Evolutionary conservation across 257 asterid species (phyloP).

Genomic region (Solanum infundibuliforme): DNA sequence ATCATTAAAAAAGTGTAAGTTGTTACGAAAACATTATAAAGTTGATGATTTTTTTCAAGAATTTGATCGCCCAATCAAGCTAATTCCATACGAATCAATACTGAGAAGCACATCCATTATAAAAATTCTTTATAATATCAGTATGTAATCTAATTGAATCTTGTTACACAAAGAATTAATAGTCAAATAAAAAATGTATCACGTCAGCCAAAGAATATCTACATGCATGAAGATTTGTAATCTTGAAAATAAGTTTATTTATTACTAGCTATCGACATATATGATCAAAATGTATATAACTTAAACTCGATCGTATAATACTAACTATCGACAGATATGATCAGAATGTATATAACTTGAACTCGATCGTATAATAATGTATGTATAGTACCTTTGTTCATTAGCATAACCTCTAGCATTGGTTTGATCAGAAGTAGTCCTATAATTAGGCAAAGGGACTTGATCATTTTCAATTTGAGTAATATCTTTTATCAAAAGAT

Average conservation of each 20-base stretch:
- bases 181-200: not conserved
- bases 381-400: slow-evolving; percentile 17
- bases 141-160: not conserved
- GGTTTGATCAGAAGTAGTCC: slow-evolving; percentile 1
- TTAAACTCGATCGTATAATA: too few relatives aligned
- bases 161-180: not conserved
- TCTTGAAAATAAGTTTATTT: not conserved
- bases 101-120: not conserved
- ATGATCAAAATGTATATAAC: not conserved
- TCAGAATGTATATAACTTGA: not conserved
- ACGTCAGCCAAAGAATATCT: not conserved
- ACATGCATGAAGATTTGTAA: not conserved
- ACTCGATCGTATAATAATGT: not conserved
- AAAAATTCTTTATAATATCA: too few relatives aligned
- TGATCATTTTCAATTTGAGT: slow-evolving; percentile 23
- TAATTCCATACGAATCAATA: too few relatives aligned
- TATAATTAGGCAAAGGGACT: slow-evolving; percentile 27
- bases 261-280: not conserved
- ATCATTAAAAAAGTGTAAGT: not conserved
- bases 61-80: not conserved
- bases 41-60: too few relatives aligned
- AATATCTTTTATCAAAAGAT: slow-evolving; percentile 25
- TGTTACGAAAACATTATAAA: too few relatives aligned
- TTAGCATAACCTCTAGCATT: slow-evolving; percentile 14
- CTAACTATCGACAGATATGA: not conserved